Evolutionary conservation across 306 rosid species (phyloP), one percentile per base, ranked within the genome.

Genomic region (Vicia faba): DNA sequence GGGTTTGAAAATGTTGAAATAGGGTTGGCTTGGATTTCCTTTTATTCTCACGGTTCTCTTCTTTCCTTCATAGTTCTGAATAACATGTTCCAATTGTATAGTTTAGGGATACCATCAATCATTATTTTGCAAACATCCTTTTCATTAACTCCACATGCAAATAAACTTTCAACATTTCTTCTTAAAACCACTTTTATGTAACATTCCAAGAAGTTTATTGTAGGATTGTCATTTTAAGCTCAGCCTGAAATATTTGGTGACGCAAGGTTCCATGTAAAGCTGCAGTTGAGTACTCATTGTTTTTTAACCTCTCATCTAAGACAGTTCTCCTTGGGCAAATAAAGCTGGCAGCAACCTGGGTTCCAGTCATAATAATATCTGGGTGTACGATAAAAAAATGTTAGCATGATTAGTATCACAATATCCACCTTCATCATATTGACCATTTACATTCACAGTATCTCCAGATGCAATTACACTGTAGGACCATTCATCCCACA

Each of bases 181-280:
- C 78, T 85, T 36, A 92, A 83, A 62, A 82, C 93, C 60, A 54
- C 73, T 58, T 83, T 71, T 45, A 91, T 80, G 56, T 80, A 82
- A 78, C 82, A 88, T 83, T 92, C 84, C 79, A 92, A 75, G 66
- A 84, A 89, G 50, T 73, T 51, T 45, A 76, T 39, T 4, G 89
- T 81, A 23, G 93, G 96, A 65, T 58, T 61, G 49, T 84, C 96
- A 58, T 73, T 78, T 50, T 66, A 39, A 92, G 96, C 64, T 87
- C 96, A 82, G 93, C 96, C 96, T 92, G 91, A 74, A 89, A 92
- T 69, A 89, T 76, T 80, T 88, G 96, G 83, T 92, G 96, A 77
- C 89, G 82, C 82, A 92, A 62, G 68, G 93, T 92, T 75, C 98
- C 98, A 73, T 68, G 73, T 68, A 92, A 77, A 51, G 96, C 96